These are phyloP conservation scores for Xerocomellus amylosporus DNA, from an alignment of 768 basidiomycete genomes.

Conservation along the genomic window DNA sequence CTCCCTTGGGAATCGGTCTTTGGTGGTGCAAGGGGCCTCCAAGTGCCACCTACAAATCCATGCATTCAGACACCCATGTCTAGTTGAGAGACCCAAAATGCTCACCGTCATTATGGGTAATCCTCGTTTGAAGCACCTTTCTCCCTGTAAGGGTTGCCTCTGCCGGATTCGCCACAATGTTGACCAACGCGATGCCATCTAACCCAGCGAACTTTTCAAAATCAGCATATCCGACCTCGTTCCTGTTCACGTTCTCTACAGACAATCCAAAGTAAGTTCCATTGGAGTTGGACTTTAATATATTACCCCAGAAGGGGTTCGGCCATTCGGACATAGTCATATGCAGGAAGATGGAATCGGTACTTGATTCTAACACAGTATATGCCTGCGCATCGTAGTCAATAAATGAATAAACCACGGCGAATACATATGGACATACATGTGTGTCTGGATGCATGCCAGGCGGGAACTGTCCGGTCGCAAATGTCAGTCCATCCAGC, in stretches of 20 bases:
- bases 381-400: slow-evolving; percentile 58
- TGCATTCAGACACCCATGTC: not conserved
- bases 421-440: slow-evolving; percentile 43
- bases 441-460: slow-evolving; percentile 88
- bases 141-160: slow-evolving; percentile 67
- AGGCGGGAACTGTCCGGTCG: slow-evolving; percentile 86
- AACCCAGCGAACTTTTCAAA: slow-evolving; percentile 97
- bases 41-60: slow-evolving; percentile 62
- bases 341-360: slow-evolving; percentile 90
- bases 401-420: not conserved
- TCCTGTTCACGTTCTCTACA: slow-evolving; percentile 86
- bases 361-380: slow-evolving; percentile 92
- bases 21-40: slow-evolving; percentile 83
- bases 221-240: slow-evolving; percentile 84
- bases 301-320: slow-evolving; percentile 80
- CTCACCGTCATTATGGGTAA: slow-evolving; percentile 96
- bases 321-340: slow-evolving; percentile 85
- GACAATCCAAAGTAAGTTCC: slow-evolving; percentile 95
- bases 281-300: slow-evolving; percentile 96
- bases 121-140: slow-evolving; percentile 80
- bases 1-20: slow-evolving; percentile 68
- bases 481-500: slow-evolving; percentile 82
- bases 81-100: not conserved
- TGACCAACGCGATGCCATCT: slow-evolving; percentile 93
- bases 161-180: slow-evolving; percentile 79